These are phyloP conservation scores for Pseudonectria buxi DNA, from an alignment of 2,329 filamentous ascomycete genomes.

Conservation along the genomic window DNA sequence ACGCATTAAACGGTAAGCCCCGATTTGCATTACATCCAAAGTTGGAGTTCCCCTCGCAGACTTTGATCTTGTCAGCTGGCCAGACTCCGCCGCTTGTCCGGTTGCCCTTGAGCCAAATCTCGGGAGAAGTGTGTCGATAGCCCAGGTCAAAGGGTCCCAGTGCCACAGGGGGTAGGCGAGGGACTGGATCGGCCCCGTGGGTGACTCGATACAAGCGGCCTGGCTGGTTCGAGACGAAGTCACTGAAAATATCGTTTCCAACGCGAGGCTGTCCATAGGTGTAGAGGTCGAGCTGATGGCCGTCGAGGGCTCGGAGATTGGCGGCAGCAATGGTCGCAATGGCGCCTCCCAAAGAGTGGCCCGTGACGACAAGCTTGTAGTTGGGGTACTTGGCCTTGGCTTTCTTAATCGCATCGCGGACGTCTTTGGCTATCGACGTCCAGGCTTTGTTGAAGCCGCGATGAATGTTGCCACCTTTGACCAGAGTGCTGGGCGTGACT, in stretches of 20 bases:
- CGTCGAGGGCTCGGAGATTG: conserved; percentile 41
- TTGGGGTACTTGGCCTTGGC: conserved; percentile 36
- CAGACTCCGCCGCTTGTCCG: background rate
- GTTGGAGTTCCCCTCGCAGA: background rate
- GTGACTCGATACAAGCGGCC: conserved; percentile 51
- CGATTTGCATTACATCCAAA: background rate
- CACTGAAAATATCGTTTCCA: conserved; percentile 44
- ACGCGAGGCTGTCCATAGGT: conserved; percentile 57
- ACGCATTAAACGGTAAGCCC: background rate
- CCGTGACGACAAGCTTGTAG: conserved; percentile 46
- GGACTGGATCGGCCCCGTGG: conserved; percentile 55
- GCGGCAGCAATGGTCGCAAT: conserved; percentile 49
- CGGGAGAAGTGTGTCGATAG: conserved; percentile 54
- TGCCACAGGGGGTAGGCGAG: conserved; percentile 55
- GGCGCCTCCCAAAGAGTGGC: conserved; percentile 57
- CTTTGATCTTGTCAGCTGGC: background rate
- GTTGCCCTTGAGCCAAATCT: conserved; percentile 46
- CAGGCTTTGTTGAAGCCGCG: conserved; percentile 47
- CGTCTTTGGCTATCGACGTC: conserved; percentile 35
- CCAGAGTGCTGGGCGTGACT: too few species aligned
- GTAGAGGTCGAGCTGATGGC: conserved; percentile 42
- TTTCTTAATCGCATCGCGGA: conserved; percentile 32
- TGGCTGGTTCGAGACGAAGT: conserved; percentile 41
- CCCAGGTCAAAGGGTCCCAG: conserved; percentile 46
- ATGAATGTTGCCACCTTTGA: too few species aligned